phyloP scores from a whole-genome alignment of 2,329 filamentous ascomycete species.

The Ophiognomonia clavigignenti-juglandacearum region DNA sequence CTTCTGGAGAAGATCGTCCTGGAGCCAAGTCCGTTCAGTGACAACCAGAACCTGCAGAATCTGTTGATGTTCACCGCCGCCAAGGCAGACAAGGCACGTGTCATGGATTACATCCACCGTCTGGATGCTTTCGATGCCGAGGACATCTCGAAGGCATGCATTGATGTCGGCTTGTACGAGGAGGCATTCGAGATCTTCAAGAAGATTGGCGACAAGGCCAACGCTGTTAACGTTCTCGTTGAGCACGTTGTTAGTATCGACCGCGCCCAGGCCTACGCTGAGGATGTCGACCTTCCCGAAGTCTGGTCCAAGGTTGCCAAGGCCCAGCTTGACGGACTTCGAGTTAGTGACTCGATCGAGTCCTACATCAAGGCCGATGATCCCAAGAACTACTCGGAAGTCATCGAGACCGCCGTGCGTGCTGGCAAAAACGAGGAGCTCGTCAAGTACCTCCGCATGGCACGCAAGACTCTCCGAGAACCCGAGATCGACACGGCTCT shows the following conservation, averaged over 20 bases:
- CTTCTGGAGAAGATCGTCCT: constrained; percentile 98
- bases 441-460: constrained; percentile 94
- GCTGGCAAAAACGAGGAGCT: constrained; percentile 98
- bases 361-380: constrained; percentile 96
- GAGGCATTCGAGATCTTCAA: constrained; percentile 99
- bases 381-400: constrained; percentile 87
- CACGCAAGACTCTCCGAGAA: constrained; percentile 92
- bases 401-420: constrained; percentile 91
- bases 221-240: constrained; percentile 86
- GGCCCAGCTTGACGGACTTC: constrained; percentile 92
- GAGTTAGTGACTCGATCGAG: constrained; percentile 86
- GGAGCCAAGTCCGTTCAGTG: constrained; percentile 98
- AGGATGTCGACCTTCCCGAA: constrained; percentile 87
- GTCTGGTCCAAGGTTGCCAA: constrained; percentile 99
- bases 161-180: constrained; percentile 90
- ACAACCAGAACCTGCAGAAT: constrained; percentile 95
- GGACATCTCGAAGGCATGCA: constrained; percentile 88
- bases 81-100: constrained; percentile 89
- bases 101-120: constrained; percentile 95
- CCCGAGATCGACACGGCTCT: constrained; percentile 89
- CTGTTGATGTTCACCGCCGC: constrained; percentile 92
- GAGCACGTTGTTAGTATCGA: constrained; percentile 98
- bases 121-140: constrained; percentile 85
- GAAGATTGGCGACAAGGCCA: constrained; percentile 86
- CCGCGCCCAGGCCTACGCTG: constrained; percentile 90